These are phyloP conservation scores for Nigrospora sphaerica DNA, from an alignment of 2,329 filamentous ascomycete genomes.

Conservation along the genomic window DNA sequence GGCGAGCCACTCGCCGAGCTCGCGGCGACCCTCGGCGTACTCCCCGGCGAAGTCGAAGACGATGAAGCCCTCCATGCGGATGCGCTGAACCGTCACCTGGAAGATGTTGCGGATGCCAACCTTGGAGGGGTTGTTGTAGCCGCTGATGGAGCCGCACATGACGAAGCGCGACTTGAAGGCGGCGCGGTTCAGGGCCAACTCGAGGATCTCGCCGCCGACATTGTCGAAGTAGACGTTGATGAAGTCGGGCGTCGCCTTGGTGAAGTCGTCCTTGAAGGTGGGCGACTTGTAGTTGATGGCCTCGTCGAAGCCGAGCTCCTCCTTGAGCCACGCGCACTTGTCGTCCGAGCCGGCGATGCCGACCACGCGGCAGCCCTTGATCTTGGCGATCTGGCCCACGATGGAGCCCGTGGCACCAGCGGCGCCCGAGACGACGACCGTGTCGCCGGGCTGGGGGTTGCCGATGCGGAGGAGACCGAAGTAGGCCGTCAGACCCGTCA, in stretches of 20 bases:
- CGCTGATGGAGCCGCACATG: constrained; percentile 48
- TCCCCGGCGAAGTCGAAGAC: constrained; percentile 1
- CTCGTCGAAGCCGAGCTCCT: constrained; percentile 44
- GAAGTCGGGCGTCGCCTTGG: constrained; percentile 65
- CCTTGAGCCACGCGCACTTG: constrained; percentile 61
- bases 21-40: not conserved
- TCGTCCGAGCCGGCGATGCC: constrained; percentile 74
- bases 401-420: constrained; percentile 77
- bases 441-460: constrained; percentile 66
- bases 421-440: constrained; percentile 75
- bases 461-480: constrained; percentile 61
- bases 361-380: constrained; percentile 70
- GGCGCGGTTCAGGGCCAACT: constrained; percentile 13
- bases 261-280: constrained; percentile 58
- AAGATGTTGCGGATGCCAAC: constrained; percentile 6
- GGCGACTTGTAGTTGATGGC: constrained; percentile 91
- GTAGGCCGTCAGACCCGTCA: constrained; percentile 41
- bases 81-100: constrained; percentile 6
- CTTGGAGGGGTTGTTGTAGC: constrained; percentile 9
- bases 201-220: constrained; percentile 44
- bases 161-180: constrained; percentile 5
- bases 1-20: constrained; percentile 4
- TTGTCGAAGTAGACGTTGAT: constrained; percentile 62
- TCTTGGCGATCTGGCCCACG: constrained; percentile 78
- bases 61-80: constrained; percentile 7